Evolutionary conservation across 164 flowering plant genomes (phyloP).

Genomic region (Chimonanthus salicifolius): DNA sequence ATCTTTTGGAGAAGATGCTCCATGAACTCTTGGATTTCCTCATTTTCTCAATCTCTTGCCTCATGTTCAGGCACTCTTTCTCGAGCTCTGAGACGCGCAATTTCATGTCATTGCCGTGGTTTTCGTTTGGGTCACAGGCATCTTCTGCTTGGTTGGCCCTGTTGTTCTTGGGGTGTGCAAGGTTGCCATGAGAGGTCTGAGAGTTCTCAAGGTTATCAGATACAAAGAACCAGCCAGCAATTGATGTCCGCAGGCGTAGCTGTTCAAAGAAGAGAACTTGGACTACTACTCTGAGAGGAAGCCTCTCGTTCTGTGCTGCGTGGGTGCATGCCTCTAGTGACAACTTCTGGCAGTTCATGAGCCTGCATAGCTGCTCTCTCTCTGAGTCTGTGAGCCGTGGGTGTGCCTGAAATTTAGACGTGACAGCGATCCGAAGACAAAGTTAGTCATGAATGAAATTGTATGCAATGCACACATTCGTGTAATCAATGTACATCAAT

Average conservation of each 20-base stretch:
- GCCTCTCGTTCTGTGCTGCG: slow-evolving; percentile 71
- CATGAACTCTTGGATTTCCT: slow-evolving; percentile 46
- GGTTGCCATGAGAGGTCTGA: slow-evolving; percentile 27
- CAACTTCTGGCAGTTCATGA: slow-evolving; percentile 74
- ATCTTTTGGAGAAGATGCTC: slow-evolving; percentile 36
- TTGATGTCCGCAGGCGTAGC: slow-evolving; percentile 51
- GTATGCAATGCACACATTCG: not conserved
- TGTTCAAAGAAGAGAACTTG: slow-evolving; percentile 76
- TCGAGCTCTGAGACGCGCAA: slow-evolving; percentile 54
- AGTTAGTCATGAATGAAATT: not conserved
- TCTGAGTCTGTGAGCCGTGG: slow-evolving; percentile 62
- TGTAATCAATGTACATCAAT: not conserved
- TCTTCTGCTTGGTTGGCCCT: slow-evolving; percentile 7
- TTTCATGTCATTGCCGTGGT: slow-evolving; percentile 31
- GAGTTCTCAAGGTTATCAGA: slow-evolving; percentile 48
- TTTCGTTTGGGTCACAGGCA: slow-evolving; percentile 4
- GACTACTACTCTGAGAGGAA: slow-evolving; percentile 63
- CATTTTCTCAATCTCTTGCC: slow-evolving; percentile 44
- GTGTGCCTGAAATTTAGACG: slow-evolving; percentile 42
- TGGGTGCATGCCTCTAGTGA: slow-evolving; percentile 73
- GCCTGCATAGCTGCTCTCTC: slow-evolving; percentile 64
- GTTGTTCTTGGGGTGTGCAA: slow-evolving; percentile 19
- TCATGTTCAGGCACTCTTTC: slow-evolving; percentile 57
- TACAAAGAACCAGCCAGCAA: slow-evolving; percentile 63
- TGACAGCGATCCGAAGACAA: not conserved